Base-by-base conservation (phyloP, 1,139 yeast species). In the Wickerhamomyces sp. region DNA sequence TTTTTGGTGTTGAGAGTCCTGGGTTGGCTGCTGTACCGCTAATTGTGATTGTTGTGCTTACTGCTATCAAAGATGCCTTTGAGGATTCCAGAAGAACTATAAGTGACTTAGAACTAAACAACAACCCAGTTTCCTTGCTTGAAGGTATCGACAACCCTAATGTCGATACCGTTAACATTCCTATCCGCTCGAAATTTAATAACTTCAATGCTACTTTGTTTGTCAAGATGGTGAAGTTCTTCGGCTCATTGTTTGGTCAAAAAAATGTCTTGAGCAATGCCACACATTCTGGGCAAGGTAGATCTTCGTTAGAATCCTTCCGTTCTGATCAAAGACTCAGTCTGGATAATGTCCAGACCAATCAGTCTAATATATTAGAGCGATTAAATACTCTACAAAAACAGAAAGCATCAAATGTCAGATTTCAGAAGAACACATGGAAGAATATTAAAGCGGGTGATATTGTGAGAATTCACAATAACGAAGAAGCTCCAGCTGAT, bases 401-500 rank as follows among this genome's bases (percentile, higher is more conserved):
- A 19, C 3, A 34, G 31, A 7, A 17, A 13, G 1, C 14, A 16
- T 12, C 29, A 19, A 4, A 15, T 4, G 16, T 43, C 33, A 67
- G 67, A 39, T 90, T 90, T 65, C 72, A 72, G 37, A 82, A 77
- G 47, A 77, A 78, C 43, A 78, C 71, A 54, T 92, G 98, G 98
- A 92, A 92, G 61, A 87, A 80, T 55, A 81, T 90, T 31, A 72
- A 74, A 42, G 96, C 90, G 24, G 98, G 98, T 47, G 97, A 92
- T 57, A 72, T 90, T 51, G 80, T 92, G 32, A 76, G 96, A 52
- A 72, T 92, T 22, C 78, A 88, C 52, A 83, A 83, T 45, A 84
- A 92, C 59, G 97, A 90, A 60, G 95, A 88, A 61, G 79, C 90
- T 18, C 98, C 98, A 2, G 97, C 97, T 5, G 98, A 92, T 66